Conservation (phyloP, 2,329 filamentous ascomycete genomes). For the Scleromitrula shiraiana region DNA sequence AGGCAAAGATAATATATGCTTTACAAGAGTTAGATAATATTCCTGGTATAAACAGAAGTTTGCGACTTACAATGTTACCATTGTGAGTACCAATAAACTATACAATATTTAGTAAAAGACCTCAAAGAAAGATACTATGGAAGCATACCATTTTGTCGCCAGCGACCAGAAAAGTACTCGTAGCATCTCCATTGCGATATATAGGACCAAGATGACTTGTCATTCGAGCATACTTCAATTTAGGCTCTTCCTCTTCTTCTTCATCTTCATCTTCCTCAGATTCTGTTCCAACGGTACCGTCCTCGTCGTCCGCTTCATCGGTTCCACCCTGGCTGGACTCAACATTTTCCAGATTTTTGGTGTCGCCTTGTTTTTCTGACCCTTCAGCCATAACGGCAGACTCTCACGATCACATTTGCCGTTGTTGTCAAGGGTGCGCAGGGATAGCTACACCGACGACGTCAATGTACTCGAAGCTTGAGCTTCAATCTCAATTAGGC, state of each 20-base stretch:
- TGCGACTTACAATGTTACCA: slow-evolving; percentile 73
- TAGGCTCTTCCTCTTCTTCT: slow-evolving; percentile 87
- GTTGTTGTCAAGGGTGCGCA: slow-evolving; percentile 16
- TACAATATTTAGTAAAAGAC: slow-evolving; percentile 28
- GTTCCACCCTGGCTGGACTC: slow-evolving; percentile 18
- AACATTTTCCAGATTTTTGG: slow-evolving; percentile 16
- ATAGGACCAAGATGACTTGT: slow-evolving; percentile 72
- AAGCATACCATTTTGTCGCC: slow-evolving; percentile 87
- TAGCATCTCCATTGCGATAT: slow-evolving; percentile 93
- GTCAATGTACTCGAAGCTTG: slow-evolving; percentile 21
- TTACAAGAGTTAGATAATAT: slow-evolving; percentile 23
- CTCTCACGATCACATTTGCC: slow-evolving; percentile 26
- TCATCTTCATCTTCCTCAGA: slow-evolving; percentile 62
- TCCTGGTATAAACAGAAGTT: slow-evolving; percentile 14
- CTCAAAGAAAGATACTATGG: background rate
- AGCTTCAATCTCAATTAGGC: slow-evolving; percentile 8
- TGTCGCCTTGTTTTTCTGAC: slow-evolving; percentile 25
- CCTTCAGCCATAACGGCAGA: slow-evolving; percentile 28
- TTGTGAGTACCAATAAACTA: slow-evolving; percentile 92
- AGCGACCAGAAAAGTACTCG: slow-evolving; percentile 79
- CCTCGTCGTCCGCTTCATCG: slow-evolving; percentile 17
- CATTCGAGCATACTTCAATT: slow-evolving; percentile 83
- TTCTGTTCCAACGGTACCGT: slow-evolving; percentile 32
- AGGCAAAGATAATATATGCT: slow-evolving; percentile 83
- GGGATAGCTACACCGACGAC: slow-evolving; percentile 17